A percentile compares a stretch with the other conserved stretches of the same genome.
Evolutionary conservation across 1,139 yeast species (phyloP).

Genomic region (Debaryomycetaceae sp.): DNA sequence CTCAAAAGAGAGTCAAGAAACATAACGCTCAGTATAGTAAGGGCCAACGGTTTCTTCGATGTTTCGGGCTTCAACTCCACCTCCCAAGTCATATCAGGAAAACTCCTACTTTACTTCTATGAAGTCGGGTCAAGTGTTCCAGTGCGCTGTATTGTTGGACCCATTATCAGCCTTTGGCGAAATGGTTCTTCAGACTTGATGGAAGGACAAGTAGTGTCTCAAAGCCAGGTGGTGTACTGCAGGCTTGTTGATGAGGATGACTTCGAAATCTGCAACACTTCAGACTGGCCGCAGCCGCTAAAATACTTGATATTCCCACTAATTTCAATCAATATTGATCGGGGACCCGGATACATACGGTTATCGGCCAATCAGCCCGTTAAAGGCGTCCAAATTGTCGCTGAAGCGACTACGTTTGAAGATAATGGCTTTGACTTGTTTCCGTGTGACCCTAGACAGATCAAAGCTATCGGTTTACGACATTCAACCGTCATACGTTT

Average conservation of each 20-base stretch:
- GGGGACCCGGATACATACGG: slow-evolving; percentile 15
- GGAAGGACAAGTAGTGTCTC: too few species aligned
- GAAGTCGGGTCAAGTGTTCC: slow-evolving; percentile 18
- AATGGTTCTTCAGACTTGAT: too few species aligned
- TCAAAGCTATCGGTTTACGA: slow-evolving; percentile 14
- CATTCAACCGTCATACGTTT: slow-evolving; percentile 9
- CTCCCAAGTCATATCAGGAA: slow-evolving; percentile 16
- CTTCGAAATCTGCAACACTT: slow-evolving; percentile 25
- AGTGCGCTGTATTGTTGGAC: too few species aligned
- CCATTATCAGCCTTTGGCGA: too few species aligned
- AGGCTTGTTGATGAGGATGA: slow-evolving; percentile 14
- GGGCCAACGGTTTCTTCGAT: too few species aligned
- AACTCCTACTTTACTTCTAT: slow-evolving; percentile 25
- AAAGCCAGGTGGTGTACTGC: slow-evolving; percentile 21
- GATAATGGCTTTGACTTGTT: slow-evolving; percentile 45
- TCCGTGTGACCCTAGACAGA: slow-evolving; percentile 26
- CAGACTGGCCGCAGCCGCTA: slow-evolving; percentile 55
- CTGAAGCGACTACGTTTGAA: slow-evolving; percentile 13
- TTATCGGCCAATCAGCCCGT: slow-evolving; percentile 32
- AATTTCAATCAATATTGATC: slow-evolving; percentile 12
- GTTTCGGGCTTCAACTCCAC: slow-evolving; percentile 41
- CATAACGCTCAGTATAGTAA: slow-evolving; percentile 30
- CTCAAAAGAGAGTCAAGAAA: slow-evolving; percentile 40
- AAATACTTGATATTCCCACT: slow-evolving; percentile 33
- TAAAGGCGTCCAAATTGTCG: slow-evolving; percentile 33